phyloP scores from a whole-genome alignment of 2,329 filamentous ascomycete genomes.

The Penicillium sp. region DNA sequence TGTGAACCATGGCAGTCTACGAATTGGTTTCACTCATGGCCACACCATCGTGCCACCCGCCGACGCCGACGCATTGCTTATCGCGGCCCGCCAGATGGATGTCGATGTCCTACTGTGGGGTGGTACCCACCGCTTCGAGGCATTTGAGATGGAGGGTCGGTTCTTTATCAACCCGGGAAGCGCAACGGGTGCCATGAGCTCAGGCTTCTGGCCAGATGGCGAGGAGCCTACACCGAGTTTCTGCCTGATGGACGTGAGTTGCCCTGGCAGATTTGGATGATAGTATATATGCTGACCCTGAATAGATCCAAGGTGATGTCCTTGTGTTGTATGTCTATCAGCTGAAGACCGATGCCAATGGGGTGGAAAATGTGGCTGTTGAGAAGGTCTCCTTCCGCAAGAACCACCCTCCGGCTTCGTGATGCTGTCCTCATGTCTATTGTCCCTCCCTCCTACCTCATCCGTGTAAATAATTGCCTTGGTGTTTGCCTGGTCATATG shows the following conservation, averaged over 20 bases:
- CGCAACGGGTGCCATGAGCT: slow-evolving; percentile 65
- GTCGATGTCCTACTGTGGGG: slow-evolving; percentile 70
- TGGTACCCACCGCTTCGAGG: slow-evolving; percentile 68
- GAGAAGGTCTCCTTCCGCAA: slow-evolving; percentile 87
- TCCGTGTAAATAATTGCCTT: slow-evolving; percentile 36
- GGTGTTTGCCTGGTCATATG: slow-evolving; percentile 3
- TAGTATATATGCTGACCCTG: slow-evolving; percentile 14
- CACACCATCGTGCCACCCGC: slow-evolving; percentile 68
- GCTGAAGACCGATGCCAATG: slow-evolving; percentile 72
- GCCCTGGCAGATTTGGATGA: background rate
- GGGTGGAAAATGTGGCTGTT: slow-evolving; percentile 75
- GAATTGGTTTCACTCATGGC: slow-evolving; percentile 70
- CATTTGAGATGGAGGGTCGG: slow-evolving; percentile 70
- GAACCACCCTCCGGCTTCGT: slow-evolving; percentile 62
- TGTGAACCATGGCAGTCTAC: slow-evolving; percentile 66
- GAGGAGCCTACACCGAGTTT: slow-evolving; percentile 85
- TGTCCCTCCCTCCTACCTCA: slow-evolving; percentile 10
- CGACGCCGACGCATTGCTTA: slow-evolving; percentile 65
- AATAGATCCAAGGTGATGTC: slow-evolving; percentile 89
- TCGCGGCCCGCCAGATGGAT: slow-evolving; percentile 69
- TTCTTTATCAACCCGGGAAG: slow-evolving; percentile 71
- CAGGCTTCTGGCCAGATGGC: slow-evolving; percentile 57
- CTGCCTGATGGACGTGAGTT: slow-evolving; percentile 93
- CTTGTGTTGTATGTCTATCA: slow-evolving; percentile 95
- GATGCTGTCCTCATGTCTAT: slow-evolving; percentile 24